Percentiles rank a stretch among this genome's conserved stretches.
phyloP scores from a whole-genome alignment of 2,329 filamentous ascomycete species.

The Penicillium verrucosum region DNA sequence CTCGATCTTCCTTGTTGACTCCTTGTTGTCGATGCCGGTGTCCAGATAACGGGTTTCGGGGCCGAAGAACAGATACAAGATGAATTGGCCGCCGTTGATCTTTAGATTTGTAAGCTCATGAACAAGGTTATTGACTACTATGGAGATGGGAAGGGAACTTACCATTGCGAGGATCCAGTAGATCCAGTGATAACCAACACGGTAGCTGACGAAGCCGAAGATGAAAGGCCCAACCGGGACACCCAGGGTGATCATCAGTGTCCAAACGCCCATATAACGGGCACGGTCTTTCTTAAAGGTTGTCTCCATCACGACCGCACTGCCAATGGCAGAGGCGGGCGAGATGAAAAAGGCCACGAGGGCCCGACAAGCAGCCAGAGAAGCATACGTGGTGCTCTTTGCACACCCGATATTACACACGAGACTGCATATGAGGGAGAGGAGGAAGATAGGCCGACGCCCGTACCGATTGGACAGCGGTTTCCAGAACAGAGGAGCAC shows the following conservation, averaged over 20 bases:
- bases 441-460: constrained; percentile 53
- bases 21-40: constrained; percentile 25
- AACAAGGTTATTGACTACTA: constrained; percentile 6
- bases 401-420: constrained; percentile 56
- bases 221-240: constrained; percentile 43
- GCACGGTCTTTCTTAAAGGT: constrained; percentile 57
- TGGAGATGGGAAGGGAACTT: constrained; percentile 16
- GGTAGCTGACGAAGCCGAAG: constrained; percentile 48
- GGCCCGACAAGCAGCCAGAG: constrained; percentile 52
- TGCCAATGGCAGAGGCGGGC: constrained; percentile 54
- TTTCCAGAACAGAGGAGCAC: constrained; percentile 55
- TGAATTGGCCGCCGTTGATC: constrained; percentile 56
- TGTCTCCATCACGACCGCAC: constrained; percentile 56
- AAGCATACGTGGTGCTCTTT: constrained; percentile 48
- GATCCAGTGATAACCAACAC: constrained; percentile 58
- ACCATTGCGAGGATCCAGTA: constrained; percentile 59
- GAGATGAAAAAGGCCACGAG: constrained; percentile 56
- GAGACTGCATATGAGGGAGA: constrained; percentile 51
- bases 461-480: constrained; percentile 54
- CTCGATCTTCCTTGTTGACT: constrained; percentile 42
- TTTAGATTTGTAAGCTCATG: constrained; percentile 22
- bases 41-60: constrained; percentile 55
- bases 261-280: constrained; percentile 58
- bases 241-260: constrained; percentile 50
- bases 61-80: constrained; percentile 55